Conservation (phyloP, 2,329 filamentous ascomycete species). For the Arthrobotrys entomopaga region DNA sequence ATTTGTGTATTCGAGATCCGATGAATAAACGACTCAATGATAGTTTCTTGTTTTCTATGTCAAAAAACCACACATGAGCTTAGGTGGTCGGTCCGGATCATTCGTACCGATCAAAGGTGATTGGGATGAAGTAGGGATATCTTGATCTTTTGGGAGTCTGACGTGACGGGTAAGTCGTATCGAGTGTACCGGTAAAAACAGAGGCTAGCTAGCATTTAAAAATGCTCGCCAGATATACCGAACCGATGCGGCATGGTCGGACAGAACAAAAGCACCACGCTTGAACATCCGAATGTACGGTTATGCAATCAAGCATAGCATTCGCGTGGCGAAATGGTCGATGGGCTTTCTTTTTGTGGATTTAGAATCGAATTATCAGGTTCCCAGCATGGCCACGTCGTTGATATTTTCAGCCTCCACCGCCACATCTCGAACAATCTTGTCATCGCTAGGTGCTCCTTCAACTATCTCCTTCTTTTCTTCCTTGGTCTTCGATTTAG, state of each 20-base stretch:
- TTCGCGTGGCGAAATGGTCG: neutral
- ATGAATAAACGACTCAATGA: constrained; percentile 21
- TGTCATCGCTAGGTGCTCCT: neutral
- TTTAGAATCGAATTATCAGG: neutral
- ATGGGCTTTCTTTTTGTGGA: neutral
- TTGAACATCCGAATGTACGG: neutral
- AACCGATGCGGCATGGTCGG: neutral
- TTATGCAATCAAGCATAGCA: neutral
- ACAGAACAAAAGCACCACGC: too few species aligned
- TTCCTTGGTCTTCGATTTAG: neutral
- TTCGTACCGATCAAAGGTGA: too few species aligned
- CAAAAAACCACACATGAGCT: neutral
- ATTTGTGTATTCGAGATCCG: constrained; percentile 21
- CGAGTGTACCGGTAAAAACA: neutral
- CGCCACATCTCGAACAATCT: neutral
- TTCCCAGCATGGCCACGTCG: constrained; percentile 19
- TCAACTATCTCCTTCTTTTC: too few species aligned
- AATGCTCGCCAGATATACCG: constrained; percentile 1
- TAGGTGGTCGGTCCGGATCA: too few species aligned
- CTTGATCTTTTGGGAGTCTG: too few species aligned
- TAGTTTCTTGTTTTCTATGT: constrained; percentile 12
- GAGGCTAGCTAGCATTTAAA: too few species aligned
- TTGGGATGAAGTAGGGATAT: too few species aligned
- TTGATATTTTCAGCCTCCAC: neutral
- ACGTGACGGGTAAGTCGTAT: neutral